These are phyloP conservation scores for Pyrenochaeta sp. DNA, from an alignment of 2,329 filamentous ascomycete genomes.

Conservation along the genomic window DNA sequence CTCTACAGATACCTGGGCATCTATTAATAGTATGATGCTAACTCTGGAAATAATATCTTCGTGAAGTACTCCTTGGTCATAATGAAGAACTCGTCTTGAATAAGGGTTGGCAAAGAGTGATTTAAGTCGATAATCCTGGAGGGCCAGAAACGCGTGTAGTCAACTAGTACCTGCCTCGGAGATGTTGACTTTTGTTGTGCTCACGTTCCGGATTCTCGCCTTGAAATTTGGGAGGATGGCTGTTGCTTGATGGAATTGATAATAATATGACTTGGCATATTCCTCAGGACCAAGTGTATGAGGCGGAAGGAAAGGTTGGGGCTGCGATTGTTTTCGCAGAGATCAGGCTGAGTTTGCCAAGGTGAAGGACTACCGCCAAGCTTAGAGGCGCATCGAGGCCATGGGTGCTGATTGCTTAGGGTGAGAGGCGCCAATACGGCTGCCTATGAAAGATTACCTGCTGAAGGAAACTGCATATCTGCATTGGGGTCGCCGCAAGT, in stretches of 20 bases:
- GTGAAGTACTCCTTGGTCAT: too few species aligned
- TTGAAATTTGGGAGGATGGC: constrained; percentile 11
- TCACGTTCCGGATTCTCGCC: constrained; percentile 8
- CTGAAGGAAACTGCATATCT: too few species aligned
- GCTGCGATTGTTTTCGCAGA: too few species aligned
- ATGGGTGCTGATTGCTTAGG: too few species aligned
- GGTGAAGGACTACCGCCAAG: too few species aligned
- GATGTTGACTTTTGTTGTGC: constrained; percentile 12
- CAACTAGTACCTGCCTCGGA: constrained; percentile 8
- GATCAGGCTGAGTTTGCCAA: too few species aligned
- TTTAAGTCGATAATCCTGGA: constrained; percentile 7
- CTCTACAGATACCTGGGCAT: constrained; percentile 13
- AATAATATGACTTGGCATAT: not conserved
- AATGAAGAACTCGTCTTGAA: too few species aligned
- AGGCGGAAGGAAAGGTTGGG: not conserved
- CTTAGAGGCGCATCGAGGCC: too few species aligned
- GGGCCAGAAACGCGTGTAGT: not conserved
- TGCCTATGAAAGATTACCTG: too few species aligned
- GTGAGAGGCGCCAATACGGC: too few species aligned
- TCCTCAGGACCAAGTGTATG: not conserved
- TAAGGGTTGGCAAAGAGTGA: constrained; percentile 16
- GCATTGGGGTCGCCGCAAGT: too few species aligned
- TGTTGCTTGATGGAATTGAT: constrained; percentile 2
- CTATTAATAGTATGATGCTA: constrained; percentile 10
- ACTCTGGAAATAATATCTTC: constrained; percentile 5